Percentiles rank a stretch among this genome's conserved stretches.
phyloP scores from a whole-genome alignment of 176 grass and related monocot genomes.

The Zoysia japonica region DNA sequence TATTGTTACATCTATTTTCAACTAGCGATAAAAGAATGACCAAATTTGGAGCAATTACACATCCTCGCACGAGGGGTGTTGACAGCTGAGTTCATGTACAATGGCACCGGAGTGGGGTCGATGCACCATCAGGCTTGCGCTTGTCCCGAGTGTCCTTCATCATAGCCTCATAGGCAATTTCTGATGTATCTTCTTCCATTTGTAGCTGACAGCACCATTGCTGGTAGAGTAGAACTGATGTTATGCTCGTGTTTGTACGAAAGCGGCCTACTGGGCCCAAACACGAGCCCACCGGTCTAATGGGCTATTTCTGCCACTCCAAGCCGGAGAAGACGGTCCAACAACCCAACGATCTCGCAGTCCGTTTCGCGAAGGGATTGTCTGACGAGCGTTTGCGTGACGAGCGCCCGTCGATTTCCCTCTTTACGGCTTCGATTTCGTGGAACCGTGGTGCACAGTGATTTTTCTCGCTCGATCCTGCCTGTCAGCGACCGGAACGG shows the following conservation, averaged over 20 bases:
- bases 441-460: too few relatives aligned
- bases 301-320: slow-evolving; percentile 28
- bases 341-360: not conserved
- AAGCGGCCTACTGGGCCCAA: not conserved
- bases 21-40: slow-evolving; percentile 7
- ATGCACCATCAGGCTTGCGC: slow-evolving; percentile 57
- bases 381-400: too few relatives aligned
- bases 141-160: slow-evolving; percentile 49
- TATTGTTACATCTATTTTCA: slow-evolving; percentile 31
- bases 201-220: slow-evolving; percentile 66
- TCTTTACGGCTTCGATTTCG: too few relatives aligned
- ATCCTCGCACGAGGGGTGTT: not conserved
- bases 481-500: too few relatives aligned
- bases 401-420: too few relatives aligned
- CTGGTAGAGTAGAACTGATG: slow-evolving; percentile 35
- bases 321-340: not conserved
- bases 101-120: slow-evolving; percentile 69
- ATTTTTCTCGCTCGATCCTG: too few relatives aligned
- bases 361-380: too few relatives aligned
- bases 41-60: not conserved
- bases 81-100: slow-evolving; percentile 53
- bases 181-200: slow-evolving; percentile 81
- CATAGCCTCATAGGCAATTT: slow-evolving; percentile 51
- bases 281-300: not conserved
- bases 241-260: not conserved